These are phyloP conservation scores for Polyporus tsugae DNA, from an alignment of 1,284 basidiomycete genomes.

Conservation along the genomic window DNA sequence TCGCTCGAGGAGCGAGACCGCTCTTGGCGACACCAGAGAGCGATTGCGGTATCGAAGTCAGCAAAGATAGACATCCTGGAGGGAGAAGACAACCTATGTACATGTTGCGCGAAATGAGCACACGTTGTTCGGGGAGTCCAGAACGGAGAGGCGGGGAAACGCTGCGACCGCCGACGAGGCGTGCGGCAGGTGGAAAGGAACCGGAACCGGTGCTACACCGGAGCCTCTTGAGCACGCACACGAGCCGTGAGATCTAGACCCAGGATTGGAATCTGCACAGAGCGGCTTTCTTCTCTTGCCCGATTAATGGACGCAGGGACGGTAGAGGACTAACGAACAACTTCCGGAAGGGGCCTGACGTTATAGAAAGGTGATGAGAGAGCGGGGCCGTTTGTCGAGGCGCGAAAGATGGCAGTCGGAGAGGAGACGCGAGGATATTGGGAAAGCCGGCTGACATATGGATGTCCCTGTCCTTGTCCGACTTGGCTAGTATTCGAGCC, in stretches of 20 bases:
- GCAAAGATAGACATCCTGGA: background rate
- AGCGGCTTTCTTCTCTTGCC: background rate
- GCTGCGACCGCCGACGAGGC: too few species aligned
- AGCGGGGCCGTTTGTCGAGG: background rate
- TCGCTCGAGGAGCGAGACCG: too few species aligned
- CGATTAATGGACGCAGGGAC: background rate
- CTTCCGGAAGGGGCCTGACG: background rate
- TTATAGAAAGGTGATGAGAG: background rate
- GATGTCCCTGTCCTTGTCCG: background rate
- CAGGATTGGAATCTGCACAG: background rate
- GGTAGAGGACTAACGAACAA: background rate
- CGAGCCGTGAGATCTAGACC: background rate
- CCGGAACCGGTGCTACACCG: background rate
- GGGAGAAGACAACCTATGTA: too few species aligned
- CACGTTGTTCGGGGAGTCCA: too few species aligned
- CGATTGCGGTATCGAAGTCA: too few species aligned
- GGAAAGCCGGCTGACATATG: background rate
- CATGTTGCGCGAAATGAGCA: too few species aligned
- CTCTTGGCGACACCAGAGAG: too few species aligned
- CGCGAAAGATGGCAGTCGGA: background rate
- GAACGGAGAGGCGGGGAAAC: too few species aligned
- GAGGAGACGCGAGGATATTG: too few species aligned
- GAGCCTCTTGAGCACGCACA: background rate
- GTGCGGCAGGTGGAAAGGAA: background rate
- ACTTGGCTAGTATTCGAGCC: too few species aligned